A percentile compares a stretch with the other conserved stretches of the same genome.
Conservation (phyloP, 2,329 filamentous ascomycete genomes). For the Hymenoscyphus occultus region DNA sequence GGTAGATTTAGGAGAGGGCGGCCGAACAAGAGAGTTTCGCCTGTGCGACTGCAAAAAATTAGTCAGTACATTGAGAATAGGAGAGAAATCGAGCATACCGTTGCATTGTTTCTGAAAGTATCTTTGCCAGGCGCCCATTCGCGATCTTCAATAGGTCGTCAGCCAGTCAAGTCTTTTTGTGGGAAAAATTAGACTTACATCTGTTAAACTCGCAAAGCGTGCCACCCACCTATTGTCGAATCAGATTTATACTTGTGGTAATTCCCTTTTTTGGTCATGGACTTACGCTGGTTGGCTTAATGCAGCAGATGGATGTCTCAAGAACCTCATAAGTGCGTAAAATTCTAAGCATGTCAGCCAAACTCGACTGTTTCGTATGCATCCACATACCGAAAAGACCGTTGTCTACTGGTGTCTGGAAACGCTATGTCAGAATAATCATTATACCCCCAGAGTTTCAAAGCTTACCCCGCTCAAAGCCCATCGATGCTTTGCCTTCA, state of each 20-base stretch:
- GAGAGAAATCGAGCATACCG: too few relatives aligned
- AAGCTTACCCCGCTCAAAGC: conserved; percentile 20
- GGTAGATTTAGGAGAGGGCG: conserved; percentile 3
- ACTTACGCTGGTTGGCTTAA: too few relatives aligned
- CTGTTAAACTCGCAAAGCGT: too few relatives aligned
- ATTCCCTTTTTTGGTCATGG: too few relatives aligned
- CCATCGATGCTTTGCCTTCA: conserved; percentile 19
- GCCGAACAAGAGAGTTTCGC: background rate
- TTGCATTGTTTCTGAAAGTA: too few relatives aligned
- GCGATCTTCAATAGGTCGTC: too few relatives aligned
- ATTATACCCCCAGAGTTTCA: background rate
- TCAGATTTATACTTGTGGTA: too few relatives aligned
- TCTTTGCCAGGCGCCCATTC: too few relatives aligned
- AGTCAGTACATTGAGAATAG: too few relatives aligned
- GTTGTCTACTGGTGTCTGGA: conserved; percentile 22
- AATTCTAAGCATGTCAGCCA: background rate
- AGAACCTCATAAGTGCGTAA: background rate
- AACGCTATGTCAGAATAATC: background rate
- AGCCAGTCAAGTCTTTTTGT: too few relatives aligned
- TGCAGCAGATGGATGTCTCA: background rate
- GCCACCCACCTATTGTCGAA: too few relatives aligned
- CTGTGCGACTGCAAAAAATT: background rate
- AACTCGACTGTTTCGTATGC: background rate
- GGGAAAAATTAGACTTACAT: too few relatives aligned
- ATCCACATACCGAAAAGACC: conserved; percentile 10